Evolutionary conservation across 768 basidiomycete species (phyloP).

Genomic region (Asterophora lycoperdoides): DNA sequence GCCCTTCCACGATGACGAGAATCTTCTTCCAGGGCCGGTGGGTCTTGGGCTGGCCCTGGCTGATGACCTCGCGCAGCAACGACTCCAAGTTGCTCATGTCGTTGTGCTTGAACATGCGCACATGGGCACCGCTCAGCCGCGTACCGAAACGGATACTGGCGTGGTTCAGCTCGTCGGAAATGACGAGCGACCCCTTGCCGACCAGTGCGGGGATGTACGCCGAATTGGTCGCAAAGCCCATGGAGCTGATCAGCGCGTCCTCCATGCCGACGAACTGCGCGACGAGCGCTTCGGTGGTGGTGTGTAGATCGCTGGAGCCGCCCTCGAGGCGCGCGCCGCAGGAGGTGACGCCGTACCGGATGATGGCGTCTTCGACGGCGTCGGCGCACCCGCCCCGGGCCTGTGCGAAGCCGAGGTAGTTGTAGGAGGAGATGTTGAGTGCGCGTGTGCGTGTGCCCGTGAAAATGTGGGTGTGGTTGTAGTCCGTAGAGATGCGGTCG

Average conservation of each 20-base stretch:
- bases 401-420: slow-evolving; percentile 98
- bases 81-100: slow-evolving; percentile 81
- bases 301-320: slow-evolving; percentile 84
- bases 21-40: slow-evolving; percentile 99
- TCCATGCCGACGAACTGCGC: slow-evolving; percentile 89
- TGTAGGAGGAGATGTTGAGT: slow-evolving; percentile 97
- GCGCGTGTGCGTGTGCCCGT: slow-evolving; percentile 82
- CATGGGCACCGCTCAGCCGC: slow-evolving; percentile 80
- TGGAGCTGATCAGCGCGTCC: slow-evolving; percentile 84
- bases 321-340: slow-evolving; percentile 79
- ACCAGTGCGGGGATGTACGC: slow-evolving; percentile 91
- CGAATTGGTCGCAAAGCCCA: slow-evolving; percentile 97
- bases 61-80: slow-evolving; percentile 84
- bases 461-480: slow-evolving; percentile 71
- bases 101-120: slow-evolving; percentile 97
- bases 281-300: slow-evolving; percentile 77
- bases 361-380: slow-evolving; percentile 81
- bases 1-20: slow-evolving; percentile 86
- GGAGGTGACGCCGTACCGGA: slow-evolving; percentile 74
- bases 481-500: slow-evolving; percentile 80
- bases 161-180: slow-evolving; percentile 97
- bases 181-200: slow-evolving; percentile 86
- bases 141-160: slow-evolving; percentile 93
- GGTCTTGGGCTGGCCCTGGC: slow-evolving; percentile 95
- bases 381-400: slow-evolving; percentile 91